Percentiles rank a stretch among this genome's conserved stretches.
Evolutionary conservation across 345 rosid species (phyloP).

Genomic region (Litchi chinensis): DNA sequence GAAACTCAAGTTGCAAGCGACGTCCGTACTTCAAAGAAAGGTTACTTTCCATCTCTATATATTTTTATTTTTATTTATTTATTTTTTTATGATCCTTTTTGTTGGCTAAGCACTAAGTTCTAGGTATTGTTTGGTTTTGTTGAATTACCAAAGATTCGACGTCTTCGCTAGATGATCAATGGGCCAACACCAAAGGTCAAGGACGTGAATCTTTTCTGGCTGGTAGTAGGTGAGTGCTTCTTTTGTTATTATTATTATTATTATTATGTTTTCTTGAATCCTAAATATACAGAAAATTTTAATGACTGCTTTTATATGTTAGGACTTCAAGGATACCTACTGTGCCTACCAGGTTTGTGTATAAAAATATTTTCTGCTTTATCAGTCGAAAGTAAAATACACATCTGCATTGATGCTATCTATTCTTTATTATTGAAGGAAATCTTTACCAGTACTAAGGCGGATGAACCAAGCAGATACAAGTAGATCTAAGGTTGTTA

Average conservation of each 20-base stretch:
- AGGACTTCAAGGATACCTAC: constrained; percentile 33
- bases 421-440: constrained; percentile 48
- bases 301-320: constrained; percentile 10
- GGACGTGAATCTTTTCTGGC: constrained; percentile 34
- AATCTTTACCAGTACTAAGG: constrained; percentile 45
- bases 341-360: constrained; percentile 41
- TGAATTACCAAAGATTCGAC: constrained; percentile 24
- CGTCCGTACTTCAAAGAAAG: constrained; percentile 39
- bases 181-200: constrained; percentile 37
- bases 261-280: constrained; percentile 1
- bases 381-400: background rate
- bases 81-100: constrained; percentile 9
- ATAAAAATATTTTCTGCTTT: background rate
- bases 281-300: constrained; percentile 3
- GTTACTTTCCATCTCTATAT: constrained; percentile 35
- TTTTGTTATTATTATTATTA: background rate
- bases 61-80: background rate
- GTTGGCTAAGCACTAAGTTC: constrained; percentile 13
- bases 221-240: constrained; percentile 46
- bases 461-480: constrained; percentile 33
- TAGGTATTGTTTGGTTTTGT: constrained; percentile 31
- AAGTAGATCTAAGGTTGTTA: constrained; percentile 29
- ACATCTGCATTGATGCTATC: constrained; percentile 9
- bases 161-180: constrained; percentile 31
- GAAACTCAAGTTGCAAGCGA: constrained; percentile 34